Evolutionary conservation across 768 basidiomycete genomes (phyloP), one percentile per base, ranked within the genome.

Genomic region (Mycena venus): DNA sequence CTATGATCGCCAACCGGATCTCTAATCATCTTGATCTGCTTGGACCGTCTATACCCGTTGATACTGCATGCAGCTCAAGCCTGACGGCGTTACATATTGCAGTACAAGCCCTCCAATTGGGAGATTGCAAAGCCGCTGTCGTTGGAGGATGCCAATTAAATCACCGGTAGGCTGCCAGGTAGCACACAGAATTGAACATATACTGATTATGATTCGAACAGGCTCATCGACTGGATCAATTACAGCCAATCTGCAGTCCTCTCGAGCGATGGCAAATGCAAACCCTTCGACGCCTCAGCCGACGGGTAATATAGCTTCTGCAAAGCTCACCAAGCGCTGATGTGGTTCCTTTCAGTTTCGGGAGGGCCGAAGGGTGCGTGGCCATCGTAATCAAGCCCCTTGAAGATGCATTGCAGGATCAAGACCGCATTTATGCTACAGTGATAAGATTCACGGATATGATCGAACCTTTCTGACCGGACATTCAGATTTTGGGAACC

Each of bases 301-400:
- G 70, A 85, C 61, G 83, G 84, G 80, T 84, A 32, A 21, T 10
- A 14, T 25, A 31, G 14, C 11, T 4, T 31, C 31, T 9, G 19
- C 31, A 6, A 56, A 3, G 7, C 15, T 19, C n/a, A 12, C 36
- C 19, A 38, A 53, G 12, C 23, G 17, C 29, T 51, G 19, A 53
- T 29, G 12, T 58, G n/a, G n/a, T 44, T 38, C 34, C 31, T 4
- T 21, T 12, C 63, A 86, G 86, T 8, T 87, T 88, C 70, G 80
- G 82, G 8, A 73, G 86, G 14, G 84, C 80, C 6, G 87, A 88
- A 78, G 87, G 85, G 12, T 83, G 79, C 12, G 82, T 81, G 10
- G 84, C 79, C 1, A 77, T 88, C 4, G 86, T 87, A 0, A 59
- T 88, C 12, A 88, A 88, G 73, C 83, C 83, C 10, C 78, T 87